Conservation (phyloP, 352 stramenopile species). For the Phytophthora cryptogea region DNA sequence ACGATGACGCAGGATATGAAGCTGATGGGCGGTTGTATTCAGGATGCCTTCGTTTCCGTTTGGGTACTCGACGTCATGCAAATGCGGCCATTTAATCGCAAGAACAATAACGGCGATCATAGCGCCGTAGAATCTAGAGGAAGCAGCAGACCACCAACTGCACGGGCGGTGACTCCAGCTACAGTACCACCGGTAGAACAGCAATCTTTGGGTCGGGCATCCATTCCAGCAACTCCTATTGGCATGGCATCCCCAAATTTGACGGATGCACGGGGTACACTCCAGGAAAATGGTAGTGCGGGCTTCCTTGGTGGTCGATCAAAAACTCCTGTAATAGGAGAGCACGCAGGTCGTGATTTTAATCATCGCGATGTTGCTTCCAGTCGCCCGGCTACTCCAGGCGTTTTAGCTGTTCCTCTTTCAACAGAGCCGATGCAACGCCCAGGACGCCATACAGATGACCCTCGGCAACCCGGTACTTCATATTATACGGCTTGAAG, state of each 20-base stretch:
- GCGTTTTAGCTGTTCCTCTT: slow-evolving; percentile 12
- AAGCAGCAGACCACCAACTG: slow-evolving; percentile 19
- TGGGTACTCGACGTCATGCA: slow-evolving; percentile 81
- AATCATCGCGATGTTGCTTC: slow-evolving; percentile 19
- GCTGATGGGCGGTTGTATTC: slow-evolving; percentile 79
- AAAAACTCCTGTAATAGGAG: slow-evolving; percentile 4
- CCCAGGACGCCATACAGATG: slow-evolving; percentile 25
- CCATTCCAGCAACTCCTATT: slow-evolving; percentile 1
- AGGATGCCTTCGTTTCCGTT: slow-evolving; percentile 81
- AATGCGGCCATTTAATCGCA: slow-evolving; percentile 64
- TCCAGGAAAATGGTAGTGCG: neutral
- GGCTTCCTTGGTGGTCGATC: slow-evolving; percentile 6
- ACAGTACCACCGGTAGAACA: neutral
- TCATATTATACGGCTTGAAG: neutral
- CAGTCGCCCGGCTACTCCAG: slow-evolving; percentile 36
- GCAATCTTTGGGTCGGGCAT: neutral
- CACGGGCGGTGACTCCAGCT: slow-evolving; percentile 16
- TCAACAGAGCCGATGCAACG: slow-evolving; percentile 16
- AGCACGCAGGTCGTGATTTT: slow-evolving; percentile 17
- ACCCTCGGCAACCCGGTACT: slow-evolving; percentile 23
- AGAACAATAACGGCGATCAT: slow-evolving; percentile 15
- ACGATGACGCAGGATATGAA: slow-evolving; percentile 86
- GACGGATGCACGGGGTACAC: slow-evolving; percentile 1
- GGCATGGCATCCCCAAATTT: neutral
- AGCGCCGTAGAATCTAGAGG: slow-evolving; percentile 13